Base-by-base conservation (phyloP, 208 protist genomes). In the Trypanosomatidae sp. region DNA sequence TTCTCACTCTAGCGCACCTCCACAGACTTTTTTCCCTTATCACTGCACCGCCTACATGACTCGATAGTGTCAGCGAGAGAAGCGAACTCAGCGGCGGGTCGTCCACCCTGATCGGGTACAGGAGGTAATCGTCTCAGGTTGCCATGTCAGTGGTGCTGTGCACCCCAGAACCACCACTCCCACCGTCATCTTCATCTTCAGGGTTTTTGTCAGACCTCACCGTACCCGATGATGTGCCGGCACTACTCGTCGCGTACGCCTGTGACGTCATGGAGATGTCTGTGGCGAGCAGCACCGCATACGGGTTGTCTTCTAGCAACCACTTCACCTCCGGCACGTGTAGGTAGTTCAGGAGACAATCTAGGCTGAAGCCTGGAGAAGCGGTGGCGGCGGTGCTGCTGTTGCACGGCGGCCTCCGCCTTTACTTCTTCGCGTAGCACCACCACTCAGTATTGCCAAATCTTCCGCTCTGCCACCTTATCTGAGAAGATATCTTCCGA, bases 351-450 rank as follows among this genome's bases (percentile, higher is more conserved):
- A 74, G 55, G 43, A 79, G 69, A 36, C 33, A 28, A 33, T 71
- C 69, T 62, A 74, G 19, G 1, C 28, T 4, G 53, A 49, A 17
- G 60, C 66, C 30, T 4, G 47, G 5, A 22, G 41, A 22, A 22
- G 53, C 47, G 60, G 33, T 19, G 56, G 39, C 55, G 62, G 0
- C 69, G 68, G 36, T 22, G 39, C 62, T 70, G 49, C 46, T 69
- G 68, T 50, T 79, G 56, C 47, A 73, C 68, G 25, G 62, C 74
- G 15, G 68, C 68, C 44, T 73, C 67, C 7, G 55, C 41, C 55
- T 79, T 73, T 30, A 68, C 46, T n/a, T 79, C 68, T n/a, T 79
- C 68, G 25, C 62, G 68, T 46, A 79, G 44, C 12, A 73, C 33
- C 41, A 69, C 12, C 0, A 50, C 69, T 53, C 62, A 73, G 59